Base-by-base conservation (phyloP, 2,329 filamentous ascomycete genomes). In the Verticillium tricorpus region DNA sequence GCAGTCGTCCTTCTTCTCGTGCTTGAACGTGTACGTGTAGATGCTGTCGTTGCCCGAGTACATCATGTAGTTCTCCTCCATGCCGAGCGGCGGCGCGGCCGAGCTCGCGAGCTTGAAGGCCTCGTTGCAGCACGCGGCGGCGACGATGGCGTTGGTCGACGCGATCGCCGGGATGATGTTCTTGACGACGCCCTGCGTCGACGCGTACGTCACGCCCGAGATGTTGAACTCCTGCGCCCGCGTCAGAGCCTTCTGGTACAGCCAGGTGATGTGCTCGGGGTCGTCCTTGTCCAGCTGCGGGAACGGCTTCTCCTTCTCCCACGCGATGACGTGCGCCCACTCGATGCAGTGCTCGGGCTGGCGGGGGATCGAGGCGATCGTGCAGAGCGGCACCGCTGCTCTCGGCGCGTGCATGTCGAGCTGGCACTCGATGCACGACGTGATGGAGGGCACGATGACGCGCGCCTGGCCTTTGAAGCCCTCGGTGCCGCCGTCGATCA, bases 141-240 rank as follows among this genome's bases (percentile, higher is more conserved):
- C 95, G 66, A 99, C 91, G 69, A 99, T 95, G 62, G 95, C 94
- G 73, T 99, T 99, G 7, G 95, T 99, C 1, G 93, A 97, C 19
- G 95, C 95, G 70, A 99, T 99, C 32, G 95, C 96, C 0, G 95
- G 95, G 64, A 99, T 99, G 75, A 99, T 99, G 77, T 99, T 99
- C 78, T 99, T 99, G 70, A 99, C 92, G 2, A 98, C 96, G 61
- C 95, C 96, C 74, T 99, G 95, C 0, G 96, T 97, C 75, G 97
- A 88, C 6, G 91, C 89, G 76, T 99, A 99, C 1, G 95, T 98
- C 62, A 99, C 92, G 9, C 95, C 96, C 0, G 87, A 76, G 68
- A 99, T 99, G 69, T 90, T 89, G 78, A 96, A 99, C 72, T 99
- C 91, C 62, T 88, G 76, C 0, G 95, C 93, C 39, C 95, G 90